Percentiles rank a stretch among this genome's conserved stretches.
Conservation (phyloP, 768 basidiomycete genomes). For the Pulveroboletus sp. region DNA sequence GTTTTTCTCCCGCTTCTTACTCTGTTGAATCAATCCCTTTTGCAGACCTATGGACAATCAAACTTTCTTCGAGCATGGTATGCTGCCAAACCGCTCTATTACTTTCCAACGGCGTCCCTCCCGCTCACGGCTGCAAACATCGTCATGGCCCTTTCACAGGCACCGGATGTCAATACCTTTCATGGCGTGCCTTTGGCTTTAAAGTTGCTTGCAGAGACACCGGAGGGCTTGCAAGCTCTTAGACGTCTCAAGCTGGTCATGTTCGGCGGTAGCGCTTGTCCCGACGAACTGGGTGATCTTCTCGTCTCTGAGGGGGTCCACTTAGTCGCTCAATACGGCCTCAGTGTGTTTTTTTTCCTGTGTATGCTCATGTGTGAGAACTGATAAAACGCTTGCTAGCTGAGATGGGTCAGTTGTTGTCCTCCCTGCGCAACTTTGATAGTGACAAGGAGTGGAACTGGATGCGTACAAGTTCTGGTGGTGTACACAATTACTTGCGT, state of each 20-base stretch:
- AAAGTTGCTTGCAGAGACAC: conserved; percentile 47
- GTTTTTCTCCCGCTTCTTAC: background rate
- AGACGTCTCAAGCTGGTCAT: conserved; percentile 44
- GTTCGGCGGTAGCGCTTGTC: conserved; percentile 52
- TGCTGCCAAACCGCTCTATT: conserved; percentile 38
- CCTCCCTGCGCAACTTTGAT: conserved; percentile 45
- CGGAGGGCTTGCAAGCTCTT: conserved; percentile 42
- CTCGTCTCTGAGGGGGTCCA: conserved; percentile 48
- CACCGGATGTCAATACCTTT: conserved; percentile 32
- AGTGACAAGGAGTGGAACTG: conserved; percentile 58
- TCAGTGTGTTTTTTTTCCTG: conserved; percentile 32
- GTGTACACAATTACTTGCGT: conserved; percentile 34
- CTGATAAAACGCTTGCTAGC: conserved; percentile 1
- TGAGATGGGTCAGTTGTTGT: conserved; percentile 43
- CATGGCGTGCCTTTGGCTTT: conserved; percentile 39
- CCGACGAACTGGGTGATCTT: conserved; percentile 52
- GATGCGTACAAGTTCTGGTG: conserved; percentile 34
- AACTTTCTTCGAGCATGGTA: conserved; percentile 43
- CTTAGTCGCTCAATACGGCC: conserved; percentile 48
- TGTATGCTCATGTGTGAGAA: background rate
- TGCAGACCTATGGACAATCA: conserved; percentile 23
- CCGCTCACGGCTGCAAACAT: conserved; percentile 48
- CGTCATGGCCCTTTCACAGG: conserved; percentile 34
- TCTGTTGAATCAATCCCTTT: background rate
- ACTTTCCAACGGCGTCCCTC: conserved; percentile 40